Evolutionary conservation across 129 eudicot species (phyloP).

Genomic region (Sambucus nigra): DNA sequence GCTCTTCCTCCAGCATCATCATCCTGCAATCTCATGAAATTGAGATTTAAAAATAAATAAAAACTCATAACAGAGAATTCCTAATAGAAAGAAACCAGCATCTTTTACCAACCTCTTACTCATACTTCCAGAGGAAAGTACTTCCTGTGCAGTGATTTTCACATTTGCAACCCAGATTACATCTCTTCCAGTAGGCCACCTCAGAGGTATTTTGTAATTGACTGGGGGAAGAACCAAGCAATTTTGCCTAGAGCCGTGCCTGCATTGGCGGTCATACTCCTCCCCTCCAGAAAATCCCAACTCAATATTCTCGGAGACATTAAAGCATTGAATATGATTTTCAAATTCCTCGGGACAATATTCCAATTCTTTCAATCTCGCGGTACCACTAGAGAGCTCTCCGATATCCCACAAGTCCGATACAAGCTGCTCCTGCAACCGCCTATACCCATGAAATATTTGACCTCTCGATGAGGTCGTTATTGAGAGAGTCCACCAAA

Average conservation of each 20-base stretch:
- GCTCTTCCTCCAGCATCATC: conserved; percentile 99
- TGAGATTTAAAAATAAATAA: neutral
- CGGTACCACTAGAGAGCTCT: conserved; percentile 58
- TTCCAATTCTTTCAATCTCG: conserved; percentile 55
- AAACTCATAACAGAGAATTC: neutral
- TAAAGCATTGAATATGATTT: conserved; percentile 79
- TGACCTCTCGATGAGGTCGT: conserved; percentile 55
- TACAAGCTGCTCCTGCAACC: conserved; percentile 88
- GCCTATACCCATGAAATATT: conserved; percentile 67
- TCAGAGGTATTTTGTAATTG: conserved; percentile 73
- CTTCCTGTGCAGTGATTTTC: conserved; percentile 87
- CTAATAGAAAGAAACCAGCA: neutral
- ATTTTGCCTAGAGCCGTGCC: conserved; percentile 36
- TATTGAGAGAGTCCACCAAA: conserved; percentile 80
- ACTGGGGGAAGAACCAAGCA: conserved; percentile 76
- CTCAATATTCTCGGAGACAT: conserved; percentile 58
- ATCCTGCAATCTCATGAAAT: conserved; percentile 36
- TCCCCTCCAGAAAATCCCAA: conserved; percentile 60
- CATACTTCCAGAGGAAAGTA: conserved; percentile 91
- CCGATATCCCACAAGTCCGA: conserved; percentile 79
- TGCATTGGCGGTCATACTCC: conserved; percentile 80
- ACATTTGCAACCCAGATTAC: conserved; percentile 97
- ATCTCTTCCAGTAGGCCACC: conserved; percentile 98
- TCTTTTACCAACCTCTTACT: conserved; percentile 58
- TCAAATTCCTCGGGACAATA: conserved; percentile 66